Evolutionary conservation across 2,329 filamentous ascomycete genomes (phyloP), one percentile per base, ranked within the genome.

Genomic region (Coniochaeta sp.): DNA sequence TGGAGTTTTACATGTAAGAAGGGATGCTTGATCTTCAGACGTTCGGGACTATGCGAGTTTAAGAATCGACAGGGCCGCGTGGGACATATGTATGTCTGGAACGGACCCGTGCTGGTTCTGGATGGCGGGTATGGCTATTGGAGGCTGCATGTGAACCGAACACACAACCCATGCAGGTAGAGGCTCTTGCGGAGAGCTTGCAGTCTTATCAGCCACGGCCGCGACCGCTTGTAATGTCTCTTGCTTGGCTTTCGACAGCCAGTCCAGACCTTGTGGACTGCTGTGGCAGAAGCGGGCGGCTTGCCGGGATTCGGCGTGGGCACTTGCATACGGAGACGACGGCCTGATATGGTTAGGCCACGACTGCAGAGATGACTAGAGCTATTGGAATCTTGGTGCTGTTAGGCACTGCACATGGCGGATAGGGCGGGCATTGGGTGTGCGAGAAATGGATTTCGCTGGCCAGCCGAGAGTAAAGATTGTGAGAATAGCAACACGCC

Each of bases 1-100:
- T 66, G 71, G 71, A 69, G 54, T 65, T 71, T 65, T 70, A 69
- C 67, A 69, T 71, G 69, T 71, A 70, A 66, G 67, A 65, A 71
- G 69, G 67, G 63, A 63, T 65, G 66, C 67, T 66, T 70, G 69
- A 72, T 74, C 69, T 68, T 65, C 70, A 69, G 66, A 69, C 68
- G 72, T 69, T 68, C 69, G 74, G 70, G 71, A 73, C 69, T 57
- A 71, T 72, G 71, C 65, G 68, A 69, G 74, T 75, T 77, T 77
- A 77, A 75, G 72, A 75, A 72, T 68, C 65, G 70, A 74, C 70
- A 72, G 67, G 72, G 70, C 64, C 59, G 61, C 61, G 65, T 61
- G 60, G 59, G 61, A 60, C 54, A 57, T 57, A 60, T 60, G 59
- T 60, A 57, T 58, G 60, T 57, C 55, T 57, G 28, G 55, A 57